phyloP scores from a whole-genome alignment of 2,329 filamentous ascomycete genomes.

The Fusarium oxysporum region DNA sequence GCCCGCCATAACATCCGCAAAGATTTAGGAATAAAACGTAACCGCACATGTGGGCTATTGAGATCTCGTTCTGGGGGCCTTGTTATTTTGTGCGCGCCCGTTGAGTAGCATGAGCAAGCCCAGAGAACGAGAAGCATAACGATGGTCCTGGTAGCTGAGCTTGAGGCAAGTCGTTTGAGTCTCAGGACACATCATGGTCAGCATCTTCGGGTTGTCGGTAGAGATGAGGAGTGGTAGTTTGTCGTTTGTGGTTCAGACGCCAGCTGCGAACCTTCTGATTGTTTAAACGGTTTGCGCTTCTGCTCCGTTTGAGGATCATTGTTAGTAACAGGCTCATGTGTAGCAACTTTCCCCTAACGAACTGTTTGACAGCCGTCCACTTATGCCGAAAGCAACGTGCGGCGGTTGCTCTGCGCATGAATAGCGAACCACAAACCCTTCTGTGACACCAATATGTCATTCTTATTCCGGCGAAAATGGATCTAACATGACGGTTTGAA shows the following conservation, averaged over 20 bases:
- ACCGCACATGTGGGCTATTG: conserved; percentile 43
- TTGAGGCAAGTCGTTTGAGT: neutral
- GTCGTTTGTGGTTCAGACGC: neutral
- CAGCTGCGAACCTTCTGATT: neutral
- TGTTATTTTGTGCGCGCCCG: conserved; percentile 21
- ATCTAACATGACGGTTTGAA: neutral
- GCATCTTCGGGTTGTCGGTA: conserved; percentile 2
- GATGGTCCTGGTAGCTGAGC: conserved; percentile 1
- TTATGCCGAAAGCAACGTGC: conserved; percentile 40
- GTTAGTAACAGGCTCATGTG: conserved; percentile 18
- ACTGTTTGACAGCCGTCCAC: conserved; percentile 36
- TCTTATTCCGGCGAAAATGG: conserved; percentile 11
- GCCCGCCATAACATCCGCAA: conserved; percentile 45
- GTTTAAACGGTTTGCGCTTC: conserved; percentile 13
- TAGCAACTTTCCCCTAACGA: conserved; percentile 26
- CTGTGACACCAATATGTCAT: conserved; percentile 32
- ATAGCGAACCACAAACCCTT: conserved; percentile 26
- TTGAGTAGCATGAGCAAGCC: conserved; percentile 15
- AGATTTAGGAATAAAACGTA: conserved; percentile 44
- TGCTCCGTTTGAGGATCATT: conserved; percentile 15
- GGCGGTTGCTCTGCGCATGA: conserved; percentile 30
- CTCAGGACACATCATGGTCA: conserved; percentile 31
- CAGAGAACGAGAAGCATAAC: conserved; percentile 24
- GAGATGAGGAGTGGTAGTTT: conserved; percentile 4
- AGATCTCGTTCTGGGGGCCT: conserved; percentile 1